phyloP scores from a whole-genome alignment of 306 rosid genomes.

The Quercus variabilis region DNA sequence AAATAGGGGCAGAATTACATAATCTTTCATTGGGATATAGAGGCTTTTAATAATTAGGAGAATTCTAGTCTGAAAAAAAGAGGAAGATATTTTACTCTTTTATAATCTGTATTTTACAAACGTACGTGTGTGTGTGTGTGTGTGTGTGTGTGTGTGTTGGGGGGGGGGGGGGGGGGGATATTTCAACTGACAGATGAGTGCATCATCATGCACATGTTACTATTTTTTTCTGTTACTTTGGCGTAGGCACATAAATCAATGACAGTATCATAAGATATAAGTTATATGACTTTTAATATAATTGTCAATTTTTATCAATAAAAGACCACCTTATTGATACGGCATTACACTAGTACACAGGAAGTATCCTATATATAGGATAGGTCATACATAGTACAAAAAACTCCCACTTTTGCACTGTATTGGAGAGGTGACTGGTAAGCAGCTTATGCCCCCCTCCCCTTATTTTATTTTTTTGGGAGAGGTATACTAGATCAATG shows the following conservation, averaged over 20 bases:
- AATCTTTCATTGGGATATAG: neutral
- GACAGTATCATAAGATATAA: neutral
- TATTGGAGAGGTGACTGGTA: neutral
- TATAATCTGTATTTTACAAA: neutral
- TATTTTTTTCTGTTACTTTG: neutral
- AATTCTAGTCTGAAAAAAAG: neutral
- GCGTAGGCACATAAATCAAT: neutral
- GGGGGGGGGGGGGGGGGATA: no score
- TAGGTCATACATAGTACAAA: no score
- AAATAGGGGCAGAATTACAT: neutral
- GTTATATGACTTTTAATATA: neutral
- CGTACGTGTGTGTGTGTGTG: no score
- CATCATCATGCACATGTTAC: neutral
- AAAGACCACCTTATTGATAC: no score
- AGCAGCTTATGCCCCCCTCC: no score
- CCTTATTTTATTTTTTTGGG: no score
- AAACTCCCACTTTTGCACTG: no score
- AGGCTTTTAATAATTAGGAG: neutral
- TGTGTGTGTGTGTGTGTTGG: no score
- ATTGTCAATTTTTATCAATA: neutral
- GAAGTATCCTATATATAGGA: neutral
- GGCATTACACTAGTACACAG: neutral
- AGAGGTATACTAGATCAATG: neutral
- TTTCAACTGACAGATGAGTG: neutral
- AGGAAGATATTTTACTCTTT: neutral